These are phyloP conservation scores for Apiotrichum gamsii DNA, from an alignment of 1,284 basidiomycete species.

Conservation along the genomic window DNA sequence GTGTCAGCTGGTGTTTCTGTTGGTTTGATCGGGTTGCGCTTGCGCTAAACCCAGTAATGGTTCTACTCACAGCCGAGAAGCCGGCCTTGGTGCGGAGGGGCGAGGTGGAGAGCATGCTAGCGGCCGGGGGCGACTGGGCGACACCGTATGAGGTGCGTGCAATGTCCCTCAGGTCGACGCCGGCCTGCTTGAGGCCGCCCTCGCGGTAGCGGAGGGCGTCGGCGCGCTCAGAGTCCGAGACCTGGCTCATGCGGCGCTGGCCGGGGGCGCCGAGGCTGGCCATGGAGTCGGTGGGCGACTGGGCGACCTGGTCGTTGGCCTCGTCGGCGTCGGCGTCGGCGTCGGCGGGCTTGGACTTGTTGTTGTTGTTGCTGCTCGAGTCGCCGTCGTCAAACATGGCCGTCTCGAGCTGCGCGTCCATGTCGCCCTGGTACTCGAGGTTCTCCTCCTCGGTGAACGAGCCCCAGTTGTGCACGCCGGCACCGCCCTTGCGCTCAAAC, in stretches of 20 bases:
- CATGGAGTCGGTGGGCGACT: constrained; percentile 6
- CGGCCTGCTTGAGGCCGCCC: constrained; percentile 40
- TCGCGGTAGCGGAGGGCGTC: constrained; percentile 39
- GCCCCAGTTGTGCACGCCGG: constrained; percentile 78
- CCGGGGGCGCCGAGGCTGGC: constrained; percentile 18
- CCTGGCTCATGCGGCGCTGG: constrained; percentile 39
- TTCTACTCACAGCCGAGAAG: constrained; percentile 21
- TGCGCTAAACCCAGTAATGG: not conserved
- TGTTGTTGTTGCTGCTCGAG: constrained; percentile 1
- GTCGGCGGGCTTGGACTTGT: constrained; percentile 1
- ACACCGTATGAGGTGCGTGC: constrained; percentile 72
- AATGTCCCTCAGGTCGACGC: constrained; percentile 65
- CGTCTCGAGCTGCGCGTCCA: constrained; percentile 46
- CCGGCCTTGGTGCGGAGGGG: constrained; percentile 45
- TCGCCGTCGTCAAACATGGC: constrained; percentile 41
- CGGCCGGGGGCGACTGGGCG: constrained; percentile 57
- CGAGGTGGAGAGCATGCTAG: constrained; percentile 40
- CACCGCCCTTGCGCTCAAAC: constrained; percentile 61
- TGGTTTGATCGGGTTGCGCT: not conserved
- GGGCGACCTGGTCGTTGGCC: not conserved
- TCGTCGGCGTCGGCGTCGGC: not conserved
- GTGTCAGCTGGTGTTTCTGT: not conserved
- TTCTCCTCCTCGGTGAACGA: constrained; percentile 58
- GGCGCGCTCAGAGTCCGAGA: constrained; percentile 62
- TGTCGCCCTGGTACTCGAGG: constrained; percentile 44